Evolutionary conservation across 2,329 filamentous ascomycete genomes (phyloP), one percentile per base, ranked within the genome.

Genomic region (Xylariaceae sp.): DNA sequence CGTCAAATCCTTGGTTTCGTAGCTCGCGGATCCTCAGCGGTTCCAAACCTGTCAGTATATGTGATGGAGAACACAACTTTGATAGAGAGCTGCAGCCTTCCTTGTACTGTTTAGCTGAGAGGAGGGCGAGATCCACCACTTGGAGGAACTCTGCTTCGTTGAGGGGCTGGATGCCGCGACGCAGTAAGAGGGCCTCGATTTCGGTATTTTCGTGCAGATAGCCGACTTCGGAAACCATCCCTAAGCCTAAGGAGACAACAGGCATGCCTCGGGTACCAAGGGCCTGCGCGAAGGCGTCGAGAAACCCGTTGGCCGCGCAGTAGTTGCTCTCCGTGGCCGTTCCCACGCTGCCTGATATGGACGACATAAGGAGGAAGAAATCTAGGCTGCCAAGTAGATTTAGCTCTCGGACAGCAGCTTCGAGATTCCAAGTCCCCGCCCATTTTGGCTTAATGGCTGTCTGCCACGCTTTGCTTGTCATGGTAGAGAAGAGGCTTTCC

Each of bases 301-400:
- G 67, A 58, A 69, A 76, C 17, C 47, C 60, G 55, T 76, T 76
- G 2, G 63, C 73, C 0, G 70, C 69, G 33, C 61, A 64, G 44
- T 77, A 77, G 46, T 74, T 74, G 33, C 60, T 60, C 43, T 76
- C 73, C 0, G 62, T 67, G 1, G 68, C 58, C 7, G 61, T 68
- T 0, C 71, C 73, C 3, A 71, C 44, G 8, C 61, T 65, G 1
- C 66, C 70, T 0, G 67, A 64, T n/a, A 71, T 56, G 56, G 39
- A 71, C 60, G 14, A 69, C 17, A 40, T 65, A 58, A 66, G 23
- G 55, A 61, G 6, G 68, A 74, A 73, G 56, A 73, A 74, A 58
- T 74, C 70, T 1, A 71, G 59, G n/a, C n/a, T n/a, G n/a, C n/a
- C n/a, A n/a, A n/a, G n/a, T n/a, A n/a, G n/a, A n/a, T n/a, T n/a